Base-by-base conservation (phyloP, 352 stramenopile genomes). In the Globisporangium emineosum region DNA sequence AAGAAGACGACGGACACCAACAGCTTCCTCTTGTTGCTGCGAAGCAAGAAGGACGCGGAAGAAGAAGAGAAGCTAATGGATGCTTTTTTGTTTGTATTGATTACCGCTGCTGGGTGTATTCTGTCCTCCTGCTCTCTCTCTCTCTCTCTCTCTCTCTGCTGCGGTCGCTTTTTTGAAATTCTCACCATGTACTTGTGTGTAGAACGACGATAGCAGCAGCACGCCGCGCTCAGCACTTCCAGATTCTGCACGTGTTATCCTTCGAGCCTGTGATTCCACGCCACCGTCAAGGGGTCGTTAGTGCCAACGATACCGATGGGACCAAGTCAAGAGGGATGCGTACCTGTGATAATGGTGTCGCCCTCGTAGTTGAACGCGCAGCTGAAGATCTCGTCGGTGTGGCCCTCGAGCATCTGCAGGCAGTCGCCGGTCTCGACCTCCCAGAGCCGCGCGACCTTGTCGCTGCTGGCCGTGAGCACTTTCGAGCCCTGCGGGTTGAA, bases 351-450 rank as follows among this genome's bases (percentile, higher is more conserved):
- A 67, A 98, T 97, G n/a, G 93, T 98, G 73, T 98, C 92, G 21
- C 94, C 95, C 72, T 97, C 88, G 70, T 98, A 98, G 78, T 98
- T 98, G 83, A 98, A 98, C 32, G 93, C 93, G 61, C 93, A 98
- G 70, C 82, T 96, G 70, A 98, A 98, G 74, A 98, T 98, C 67
- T 98, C 94, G 68, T 98, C 93, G n/a, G 91, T 98, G 82, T 98
- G 95, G 23, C 96, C 96, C 63, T 98, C 95, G 15, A 98, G 88
- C 72, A 98, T 96, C 71, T 93, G 83, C 30, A 98, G 73, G 65
- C 94, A 98, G 65, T 98, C 92, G 25, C 95, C 95, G 1, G 86
- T 97, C 65, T 98, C 93, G 25, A 95, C 84, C 52, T 98, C 93
- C 94, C 94, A 98, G 25, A 98, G 79, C 6, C 93, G 77, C 54